Evolutionary conservation across 805 yeast genomes (phyloP).

Genomic region (Maudiozyma bulderi): DNA sequence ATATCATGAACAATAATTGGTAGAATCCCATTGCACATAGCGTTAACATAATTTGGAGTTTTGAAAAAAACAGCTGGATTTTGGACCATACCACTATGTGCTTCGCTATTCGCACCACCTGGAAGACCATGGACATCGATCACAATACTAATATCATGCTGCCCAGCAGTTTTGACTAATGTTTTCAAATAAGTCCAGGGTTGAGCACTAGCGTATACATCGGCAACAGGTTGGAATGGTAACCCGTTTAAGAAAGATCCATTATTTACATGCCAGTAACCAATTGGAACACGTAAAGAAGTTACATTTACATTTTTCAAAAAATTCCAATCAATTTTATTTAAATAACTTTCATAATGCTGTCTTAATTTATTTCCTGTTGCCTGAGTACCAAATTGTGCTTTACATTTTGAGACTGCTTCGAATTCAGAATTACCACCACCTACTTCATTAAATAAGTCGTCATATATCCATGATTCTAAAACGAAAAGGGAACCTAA

Average conservation of each 20-base stretch:
- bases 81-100: slow-evolving; percentile 63
- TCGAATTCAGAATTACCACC: slow-evolving; percentile 63
- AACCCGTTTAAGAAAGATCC: slow-evolving; percentile 48
- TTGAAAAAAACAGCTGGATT: slow-evolving; percentile 29
- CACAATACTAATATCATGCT: slow-evolving; percentile 58
- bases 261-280: slow-evolving; percentile 78
- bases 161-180: slow-evolving; percentile 50
- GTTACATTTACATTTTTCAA: slow-evolving; percentile 57
- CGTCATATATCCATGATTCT: slow-evolving; percentile 70
- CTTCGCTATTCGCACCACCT: slow-evolving; percentile 82
- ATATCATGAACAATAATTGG: slow-evolving; percentile 57
- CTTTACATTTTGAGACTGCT: slow-evolving; percentile 46
- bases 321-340: slow-evolving; percentile 75
- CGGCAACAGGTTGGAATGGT: slow-evolving; percentile 44
- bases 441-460: slow-evolving; percentile 49
- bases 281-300: slow-evolving; percentile 77
- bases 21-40: slow-evolving; percentile 40
- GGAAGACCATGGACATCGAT: slow-evolving; percentile 87
- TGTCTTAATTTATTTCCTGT: slow-evolving; percentile 44
- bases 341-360: slow-evolving; percentile 59
- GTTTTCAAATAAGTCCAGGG: slow-evolving; percentile 54
- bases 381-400: slow-evolving; percentile 42
- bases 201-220: slow-evolving; percentile 53
- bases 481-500: slow-evolving; percentile 72
- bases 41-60: slow-evolving; percentile 32